Percentiles rank a stretch among this genome's conserved stretches.
Evolutionary conservation across 2,329 filamentous ascomycete species (phyloP).

Genomic region (Beauveria sp.): DNA sequence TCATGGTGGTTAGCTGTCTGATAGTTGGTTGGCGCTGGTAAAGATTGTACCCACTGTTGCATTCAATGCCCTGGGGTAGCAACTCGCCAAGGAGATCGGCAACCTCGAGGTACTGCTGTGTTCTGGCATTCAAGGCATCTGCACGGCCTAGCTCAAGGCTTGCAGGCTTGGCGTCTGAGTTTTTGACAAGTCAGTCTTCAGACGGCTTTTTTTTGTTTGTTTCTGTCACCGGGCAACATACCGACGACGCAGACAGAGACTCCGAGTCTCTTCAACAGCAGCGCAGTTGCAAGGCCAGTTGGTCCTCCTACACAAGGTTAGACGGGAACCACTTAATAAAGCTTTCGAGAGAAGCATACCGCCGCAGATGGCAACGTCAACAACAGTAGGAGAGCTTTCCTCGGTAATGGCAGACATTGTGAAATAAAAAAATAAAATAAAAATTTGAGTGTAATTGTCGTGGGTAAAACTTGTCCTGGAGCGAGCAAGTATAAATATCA

Average conservation of each 20-base stretch:
- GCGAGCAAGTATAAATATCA: neutral
- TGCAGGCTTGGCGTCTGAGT: slow-evolving; percentile 29
- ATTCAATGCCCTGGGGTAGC: slow-evolving; percentile 35
- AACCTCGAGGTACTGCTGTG: slow-evolving; percentile 40
- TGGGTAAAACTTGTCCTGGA: neutral
- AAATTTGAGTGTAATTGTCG: neutral
- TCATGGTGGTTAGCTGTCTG: neutral
- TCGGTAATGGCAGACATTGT: slow-evolving; percentile 6
- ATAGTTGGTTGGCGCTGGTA: neutral
- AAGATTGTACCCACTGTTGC: slow-evolving; percentile 34
- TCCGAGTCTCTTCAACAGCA: slow-evolving; percentile 34
- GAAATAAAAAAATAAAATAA: neutral
- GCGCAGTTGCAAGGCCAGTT: slow-evolving; percentile 36
- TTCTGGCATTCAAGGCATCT: slow-evolving; percentile 41
- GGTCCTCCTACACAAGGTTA: slow-evolving; percentile 28
- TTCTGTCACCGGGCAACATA: slow-evolving; percentile 12
- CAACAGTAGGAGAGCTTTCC: slow-evolving; percentile 13
- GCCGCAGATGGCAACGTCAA: slow-evolving; percentile 31
- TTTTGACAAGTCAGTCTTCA: neutral
- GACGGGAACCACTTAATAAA: neutral
- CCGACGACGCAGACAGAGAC: slow-evolving; percentile 33
- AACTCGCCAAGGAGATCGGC: slow-evolving; percentile 35
- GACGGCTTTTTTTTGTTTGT: neutral
- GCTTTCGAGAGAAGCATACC: slow-evolving; percentile 18
- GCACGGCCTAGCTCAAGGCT: slow-evolving; percentile 35